Percentiles rank a stretch among this genome's conserved stretches.
Conservation (phyloP, 306 rosid species). For the Casuarina equisetifolia region DNA sequence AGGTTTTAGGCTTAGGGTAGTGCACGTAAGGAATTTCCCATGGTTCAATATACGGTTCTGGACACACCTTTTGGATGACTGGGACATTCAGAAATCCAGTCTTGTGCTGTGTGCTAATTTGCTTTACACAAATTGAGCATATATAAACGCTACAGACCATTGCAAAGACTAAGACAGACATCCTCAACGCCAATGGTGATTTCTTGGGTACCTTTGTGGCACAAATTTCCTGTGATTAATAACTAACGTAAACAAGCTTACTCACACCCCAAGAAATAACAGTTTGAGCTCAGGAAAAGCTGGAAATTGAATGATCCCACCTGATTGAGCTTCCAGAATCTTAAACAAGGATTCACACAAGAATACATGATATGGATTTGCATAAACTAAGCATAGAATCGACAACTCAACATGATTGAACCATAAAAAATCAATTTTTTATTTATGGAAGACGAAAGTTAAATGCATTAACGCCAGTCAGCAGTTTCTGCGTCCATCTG, state of each 20-base stretch:
- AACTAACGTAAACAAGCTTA: conserved; percentile 20
- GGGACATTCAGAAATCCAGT: conserved; percentile 51
- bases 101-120: conserved; percentile 55
- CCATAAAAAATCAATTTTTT: conserved; percentile 1
- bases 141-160: conserved; percentile 93
- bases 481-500: background rate
- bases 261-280: background rate
- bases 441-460: background rate
- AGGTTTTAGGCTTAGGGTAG: conserved; percentile 78
- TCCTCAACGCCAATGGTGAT: conserved; percentile 76
- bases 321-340: conserved; percentile 27
- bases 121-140: conserved; percentile 85
- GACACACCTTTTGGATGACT: conserved; percentile 62
- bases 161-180: conserved; percentile 67
- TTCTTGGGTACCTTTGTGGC: conserved; percentile 64
- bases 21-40: conserved; percentile 75
- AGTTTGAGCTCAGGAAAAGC: conserved; percentile 21
- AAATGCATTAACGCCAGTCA: background rate
- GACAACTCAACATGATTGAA: conserved; percentile 7
- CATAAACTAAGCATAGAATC: background rate
- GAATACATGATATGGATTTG: background rate
- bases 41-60: conserved; percentile 65
- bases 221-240: conserved; percentile 59
- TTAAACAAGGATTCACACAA: background rate
- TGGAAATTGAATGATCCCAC: conserved; percentile 26